Base-by-base conservation (phyloP, 768 basidiomycete species). In the Leccinum fibrillosum region DNA sequence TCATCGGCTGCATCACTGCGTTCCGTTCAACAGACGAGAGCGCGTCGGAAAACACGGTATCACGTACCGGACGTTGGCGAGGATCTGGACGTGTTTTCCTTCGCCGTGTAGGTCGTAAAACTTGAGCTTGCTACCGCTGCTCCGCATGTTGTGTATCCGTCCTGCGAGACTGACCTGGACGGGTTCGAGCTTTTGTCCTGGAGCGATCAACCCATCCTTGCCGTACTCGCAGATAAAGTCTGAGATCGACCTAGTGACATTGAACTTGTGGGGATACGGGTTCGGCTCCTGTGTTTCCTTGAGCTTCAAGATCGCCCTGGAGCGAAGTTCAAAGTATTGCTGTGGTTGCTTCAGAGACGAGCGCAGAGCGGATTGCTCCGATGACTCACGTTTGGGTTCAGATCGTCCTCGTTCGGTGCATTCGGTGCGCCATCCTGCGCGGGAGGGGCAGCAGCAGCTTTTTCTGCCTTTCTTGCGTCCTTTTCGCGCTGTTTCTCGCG, bases 261-360 rank as follows among this genome's bases (percentile, higher is more conserved):
- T 74, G 77, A 99, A 99, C 85, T 99, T 99, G 87, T 99, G 97
- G 7, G 97, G 97, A 78, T 98, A 99, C 2, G 97, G 97, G 72
- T 95, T 90, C 2, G 95, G 96, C 7, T 82, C 74, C 72, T 89
- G 89, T 28, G 90, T 89, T 69, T 87, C 81, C 74, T 92, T 89
- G 61, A 99, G 84, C 64, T 86, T 84, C 62, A 86, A 83, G 66
- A 99, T 94, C 65, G 91, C 86, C 50, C 93, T 86, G 28, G 90
- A 92, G 64, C 97, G 89, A 64, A 94, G 77, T 69, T 98, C 94
- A 70, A 89, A 96, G 80, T 98, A 99, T 93, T 96, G 93, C 95
- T 99, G 64, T 19, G 15, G 30, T 23, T 19, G 26, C 15, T 30
- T 57, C 17, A 58, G 58, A 52, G 5, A 32, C 23, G 2, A 4